Evolutionary conservation across 768 basidiomycete species (phyloP), one percentile per base, ranked within the genome.

Genomic region (Serendipita sp.): DNA sequence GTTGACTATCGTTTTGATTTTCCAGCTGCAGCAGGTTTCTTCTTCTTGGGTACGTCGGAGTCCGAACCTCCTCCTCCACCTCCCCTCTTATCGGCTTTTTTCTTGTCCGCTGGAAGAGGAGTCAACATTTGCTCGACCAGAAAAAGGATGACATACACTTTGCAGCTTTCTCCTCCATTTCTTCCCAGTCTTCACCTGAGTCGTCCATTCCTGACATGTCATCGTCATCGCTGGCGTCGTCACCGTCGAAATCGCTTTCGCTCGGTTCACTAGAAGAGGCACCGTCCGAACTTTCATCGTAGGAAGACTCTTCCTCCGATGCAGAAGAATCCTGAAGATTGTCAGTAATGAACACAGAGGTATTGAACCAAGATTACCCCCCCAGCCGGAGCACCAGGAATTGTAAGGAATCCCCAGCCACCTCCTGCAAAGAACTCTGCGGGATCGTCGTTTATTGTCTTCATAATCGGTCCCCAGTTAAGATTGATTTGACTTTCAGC

Each of bases 401-500:
- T 86, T 13, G 86, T 84, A 66, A 98, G 80, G 85, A 93, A 97
- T 65, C 76, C 78, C 95, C 95, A 98, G 41, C 96, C 96, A n/a
- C 92, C 93, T 58, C 86, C 84, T 67, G 87, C 86, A 84, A 94
- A 99, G 78, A 98, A 99, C 34, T 89, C 91, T 69, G 88, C 85
- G 0, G 96, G 93, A 68, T 87, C 91, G 68, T 98, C 95, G 68
- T 96, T 96, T 75, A 97, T 86, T 45, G 92, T 94, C 75, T 97
- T 98, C 92, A 99, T 97, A 73, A 99, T 96, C 2, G 89, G 89
- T 3, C 86, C 86, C 96, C 95, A 99, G 71, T 96, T 95, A 76
- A 97, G 78, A 74, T 98, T 98, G 77, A 99, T 92, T 4, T 92
- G 91, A 3, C 94, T 89, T 74, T 97, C 95, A 53, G 88, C 88